These are phyloP conservation scores for Colletotrichum melonis DNA, from an alignment of 2,329 filamentous ascomycete species.

Conservation along the genomic window DNA sequence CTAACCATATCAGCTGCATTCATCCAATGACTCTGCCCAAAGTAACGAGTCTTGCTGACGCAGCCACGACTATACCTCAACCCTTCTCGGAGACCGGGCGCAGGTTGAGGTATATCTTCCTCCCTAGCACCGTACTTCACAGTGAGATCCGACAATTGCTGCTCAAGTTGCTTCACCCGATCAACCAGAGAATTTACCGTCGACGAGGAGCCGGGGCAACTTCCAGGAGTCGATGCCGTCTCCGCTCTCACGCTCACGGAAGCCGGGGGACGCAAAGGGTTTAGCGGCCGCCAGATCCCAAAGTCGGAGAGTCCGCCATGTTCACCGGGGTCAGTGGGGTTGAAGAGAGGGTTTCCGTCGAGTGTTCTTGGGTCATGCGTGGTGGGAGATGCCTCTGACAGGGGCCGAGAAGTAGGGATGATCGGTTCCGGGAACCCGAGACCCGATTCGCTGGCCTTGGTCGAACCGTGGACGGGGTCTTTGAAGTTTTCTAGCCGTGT, in stretches of 20 bases:
- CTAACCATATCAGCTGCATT: slow-evolving; percentile 55
- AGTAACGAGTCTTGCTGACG: slow-evolving; percentile 57
- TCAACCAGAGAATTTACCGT: slow-evolving; percentile 47
- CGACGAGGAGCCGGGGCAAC: slow-evolving; percentile 35
- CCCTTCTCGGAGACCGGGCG: background rate
- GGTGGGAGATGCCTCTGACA: background rate
- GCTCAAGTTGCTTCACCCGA: slow-evolving; percentile 56
- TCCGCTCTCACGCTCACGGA: background rate
- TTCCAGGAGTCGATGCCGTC: slow-evolving; percentile 36
- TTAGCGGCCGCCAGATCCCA: slow-evolving; percentile 12
- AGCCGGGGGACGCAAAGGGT: background rate
- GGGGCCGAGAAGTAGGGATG: slow-evolving; percentile 9
- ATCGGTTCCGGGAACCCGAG: slow-evolving; percentile 18
- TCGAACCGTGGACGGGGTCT: background rate
- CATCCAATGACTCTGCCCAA: slow-evolving; percentile 64
- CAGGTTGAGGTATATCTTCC: background rate
- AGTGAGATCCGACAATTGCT: slow-evolving; percentile 45
- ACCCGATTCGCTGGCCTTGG: background rate
- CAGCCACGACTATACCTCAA: slow-evolving; percentile 41
- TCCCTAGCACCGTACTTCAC: background rate
- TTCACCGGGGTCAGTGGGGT: background rate
- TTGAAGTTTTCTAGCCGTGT: background rate
- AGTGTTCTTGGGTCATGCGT: background rate
- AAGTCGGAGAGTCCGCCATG: slow-evolving; percentile 6
- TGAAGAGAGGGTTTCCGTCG: background rate